Base-by-base conservation (phyloP, 164 flowering plant species). In the Vitis amurensis region DNA sequence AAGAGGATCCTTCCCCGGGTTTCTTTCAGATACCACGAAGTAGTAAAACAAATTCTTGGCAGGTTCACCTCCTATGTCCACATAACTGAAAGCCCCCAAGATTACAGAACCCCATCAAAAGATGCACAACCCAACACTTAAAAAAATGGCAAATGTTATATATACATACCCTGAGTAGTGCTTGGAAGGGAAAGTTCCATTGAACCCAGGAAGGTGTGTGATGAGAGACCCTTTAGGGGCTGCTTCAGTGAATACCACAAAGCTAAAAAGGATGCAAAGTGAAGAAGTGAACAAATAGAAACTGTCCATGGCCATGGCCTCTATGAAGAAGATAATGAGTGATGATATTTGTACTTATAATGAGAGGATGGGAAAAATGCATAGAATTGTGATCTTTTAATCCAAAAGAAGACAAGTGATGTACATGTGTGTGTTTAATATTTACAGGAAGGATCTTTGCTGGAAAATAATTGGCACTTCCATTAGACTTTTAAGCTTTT, bases 21-120 rank as follows among this genome's bases (percentile, higher is more conserved):
- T 75, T 63, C 77, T 67, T 44, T 82, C 85, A 0, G 85, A 82
- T 14, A 15, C 66, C 14, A 76, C 77, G 8, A 82, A 82, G 65
- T 82, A 79, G 67, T 82, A 82, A 67, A 71, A 82, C 0, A 82
- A 74, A 17, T 79, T 72, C 64, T 77, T 81, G 57, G 51, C 44
- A 50, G 56, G 37, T 13, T 15, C 55, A 27, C 48, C 71, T 10
- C 37, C 74, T 0, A 81, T 67, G 11, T 13, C 67, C 66, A 82
- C 72, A 59, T 79, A 82, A 50, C 85, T 82, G 19, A 31, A 56
- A 50, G 19, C 9, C 5, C 51, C 15, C 50, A 5, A 59, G 27
- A 23, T 16, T 0, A 23, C 27, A 23, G 27, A 29, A 15, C 47
- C 23, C 31, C 51, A 44, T 63, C 31, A 63, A 13, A 63, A 63